A percentile compares a stretch with the other conserved stretches of the same genome.
Evolutionary conservation across 257 asterid genomes (phyloP).

Genomic region (Fraxinus americana): DNA sequence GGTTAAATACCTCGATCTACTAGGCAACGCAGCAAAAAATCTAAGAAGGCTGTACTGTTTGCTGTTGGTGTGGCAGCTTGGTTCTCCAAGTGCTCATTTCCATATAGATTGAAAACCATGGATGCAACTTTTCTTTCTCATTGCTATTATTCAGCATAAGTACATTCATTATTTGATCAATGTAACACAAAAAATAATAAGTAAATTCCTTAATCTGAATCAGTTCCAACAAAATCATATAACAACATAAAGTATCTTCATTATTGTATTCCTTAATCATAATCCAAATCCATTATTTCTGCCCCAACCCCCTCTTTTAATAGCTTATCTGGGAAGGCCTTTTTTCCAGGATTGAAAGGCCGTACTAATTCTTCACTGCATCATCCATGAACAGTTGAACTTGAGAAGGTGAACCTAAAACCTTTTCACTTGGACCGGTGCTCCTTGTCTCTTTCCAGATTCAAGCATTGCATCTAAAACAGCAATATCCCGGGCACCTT

Average conservation of each 20-base stretch:
- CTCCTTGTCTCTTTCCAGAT: slow-evolving; percentile 61
- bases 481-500: slow-evolving; percentile 68
- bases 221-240: background rate
- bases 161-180: background rate
- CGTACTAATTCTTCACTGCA: slow-evolving; percentile 1
- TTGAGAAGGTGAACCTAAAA: slow-evolving; percentile 29
- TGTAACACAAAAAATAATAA: background rate
- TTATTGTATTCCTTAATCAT: background rate
- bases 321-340: slow-evolving; percentile 5
- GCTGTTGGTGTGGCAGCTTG: background rate
- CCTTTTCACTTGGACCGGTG: slow-evolving; percentile 52
- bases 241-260: background rate
- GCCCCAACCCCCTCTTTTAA: background rate
- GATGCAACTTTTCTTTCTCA: background rate
- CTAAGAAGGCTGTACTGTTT: background rate
- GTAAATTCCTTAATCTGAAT: slow-evolving; percentile 6
- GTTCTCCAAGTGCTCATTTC: background rate
- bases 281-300: background rate
- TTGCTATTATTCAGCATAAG: slow-evolving; percentile 10
- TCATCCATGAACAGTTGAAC: slow-evolving; percentile 4
- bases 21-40: background rate
- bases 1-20: background rate
- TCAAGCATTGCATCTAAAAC: slow-evolving; percentile 73
- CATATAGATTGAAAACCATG: background rate
- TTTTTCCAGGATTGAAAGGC: background rate